Conservation (phyloP, 192 early-diverging fungal species). For the Gryganskiella cystojenkinii region DNA sequence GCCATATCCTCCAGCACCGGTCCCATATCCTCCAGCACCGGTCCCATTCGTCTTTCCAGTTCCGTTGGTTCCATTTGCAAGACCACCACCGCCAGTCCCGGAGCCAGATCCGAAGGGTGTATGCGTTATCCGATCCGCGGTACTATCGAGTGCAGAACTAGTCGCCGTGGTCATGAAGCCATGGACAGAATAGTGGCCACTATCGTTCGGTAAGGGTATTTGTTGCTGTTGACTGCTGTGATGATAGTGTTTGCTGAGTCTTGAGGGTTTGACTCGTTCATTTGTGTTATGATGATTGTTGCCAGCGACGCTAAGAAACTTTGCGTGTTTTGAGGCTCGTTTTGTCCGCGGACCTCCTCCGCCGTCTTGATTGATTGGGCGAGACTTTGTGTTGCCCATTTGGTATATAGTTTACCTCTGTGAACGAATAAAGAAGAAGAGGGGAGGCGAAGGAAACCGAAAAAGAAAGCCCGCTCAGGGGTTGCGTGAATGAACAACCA, state of each 20-base stretch:
- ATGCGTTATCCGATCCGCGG: slow-evolving; percentile 1
- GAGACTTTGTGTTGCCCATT: slow-evolving; percentile 51
- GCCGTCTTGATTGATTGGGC: slow-evolving; percentile 8
- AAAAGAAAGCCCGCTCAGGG: background rate
- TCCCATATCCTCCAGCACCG: background rate
- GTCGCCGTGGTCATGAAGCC: slow-evolving; percentile 20
- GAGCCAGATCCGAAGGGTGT: background rate
- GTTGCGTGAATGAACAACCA: background rate
- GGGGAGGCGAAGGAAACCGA: background rate
- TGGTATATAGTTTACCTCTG: background rate
- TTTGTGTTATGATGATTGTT: slow-evolving; percentile 2
- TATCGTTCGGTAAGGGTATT: slow-evolving; percentile 28
- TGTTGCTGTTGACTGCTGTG: slow-evolving; percentile 6
- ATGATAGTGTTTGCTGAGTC: slow-evolving; percentile 3
- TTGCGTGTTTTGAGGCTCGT: background rate
- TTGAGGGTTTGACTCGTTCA: background rate
- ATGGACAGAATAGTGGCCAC: slow-evolving; percentile 49
- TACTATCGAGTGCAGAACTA: slow-evolving; percentile 12
- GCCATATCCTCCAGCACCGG: too few relatives aligned
- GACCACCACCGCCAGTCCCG: background rate
- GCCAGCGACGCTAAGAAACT: slow-evolving; percentile 14
- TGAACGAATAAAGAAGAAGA: background rate
- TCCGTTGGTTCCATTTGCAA: background rate
- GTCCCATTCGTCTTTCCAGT: background rate
- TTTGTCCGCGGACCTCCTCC: slow-evolving; percentile 14